Percentiles rank a stretch among this genome's conserved stretches.
Conservation (phyloP, 805 yeast genomes). For the Saccharomycopsis olivae region DNA sequence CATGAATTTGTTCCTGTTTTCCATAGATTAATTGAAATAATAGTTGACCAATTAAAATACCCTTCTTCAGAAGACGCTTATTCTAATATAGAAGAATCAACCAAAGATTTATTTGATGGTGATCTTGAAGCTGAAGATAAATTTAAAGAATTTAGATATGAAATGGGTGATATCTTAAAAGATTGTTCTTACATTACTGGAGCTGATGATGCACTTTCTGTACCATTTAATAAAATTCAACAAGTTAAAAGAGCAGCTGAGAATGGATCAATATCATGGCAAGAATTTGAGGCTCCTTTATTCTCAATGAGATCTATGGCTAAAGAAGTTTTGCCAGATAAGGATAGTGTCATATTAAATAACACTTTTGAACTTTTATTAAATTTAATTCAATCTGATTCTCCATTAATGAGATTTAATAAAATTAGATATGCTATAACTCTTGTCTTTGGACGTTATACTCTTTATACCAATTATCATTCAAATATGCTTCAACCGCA, state of each 20-base stretch:
- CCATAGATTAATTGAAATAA: slow-evolving; percentile 44
- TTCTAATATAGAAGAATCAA: slow-evolving; percentile 8
- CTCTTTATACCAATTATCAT: slow-evolving; percentile 88
- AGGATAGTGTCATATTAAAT: slow-evolving; percentile 54
- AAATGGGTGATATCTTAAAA: slow-evolving; percentile 95
- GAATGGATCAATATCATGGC: slow-evolving; percentile 51
- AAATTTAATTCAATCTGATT: slow-evolving; percentile 61
- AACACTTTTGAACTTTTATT: slow-evolving; percentile 44
- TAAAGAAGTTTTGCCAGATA: slow-evolving; percentile 64
- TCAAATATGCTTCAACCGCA: slow-evolving; percentile 64
- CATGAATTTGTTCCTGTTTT: slow-evolving; percentile 43
- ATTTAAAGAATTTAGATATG: slow-evolving; percentile 88
- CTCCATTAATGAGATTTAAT: slow-evolving; percentile 20
- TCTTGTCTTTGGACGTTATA: slow-evolving; percentile 87
- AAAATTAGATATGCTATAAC: slow-evolving; percentile 89
- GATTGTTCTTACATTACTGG: slow-evolving; percentile 93
- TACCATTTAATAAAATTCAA: slow-evolving; percentile 41
- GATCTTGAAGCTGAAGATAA: slow-evolving; percentile 83
- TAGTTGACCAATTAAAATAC: slow-evolving; percentile 63
- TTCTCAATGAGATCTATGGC: slow-evolving; percentile 93
- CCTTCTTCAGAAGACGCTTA: slow-evolving; percentile 36
- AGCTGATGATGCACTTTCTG: slow-evolving; percentile 51
- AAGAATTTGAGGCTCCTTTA: slow-evolving; percentile 78
- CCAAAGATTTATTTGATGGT: slow-evolving; percentile 42
- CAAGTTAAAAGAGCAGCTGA: slow-evolving; percentile 24